Evolutionary conservation across 495 filamentous ascomycete species (phyloP).

Genomic region (Penicillium lividum): DNA sequence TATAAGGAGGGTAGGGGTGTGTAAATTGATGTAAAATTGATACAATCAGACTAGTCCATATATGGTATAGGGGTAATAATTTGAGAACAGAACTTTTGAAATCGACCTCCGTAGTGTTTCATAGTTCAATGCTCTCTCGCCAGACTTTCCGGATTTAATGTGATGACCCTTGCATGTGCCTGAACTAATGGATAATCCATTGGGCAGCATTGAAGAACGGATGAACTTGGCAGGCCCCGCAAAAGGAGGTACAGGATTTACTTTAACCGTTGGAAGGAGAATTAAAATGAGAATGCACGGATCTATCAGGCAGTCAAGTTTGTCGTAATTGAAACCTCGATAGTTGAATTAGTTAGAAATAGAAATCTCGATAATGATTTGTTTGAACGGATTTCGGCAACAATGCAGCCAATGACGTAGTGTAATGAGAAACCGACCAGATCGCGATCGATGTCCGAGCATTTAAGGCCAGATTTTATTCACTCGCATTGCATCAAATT

Average conservation of each 20-base stretch:
- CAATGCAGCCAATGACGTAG: conserved; percentile 21
- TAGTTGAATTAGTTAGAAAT: no score
- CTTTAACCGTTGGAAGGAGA: no score
- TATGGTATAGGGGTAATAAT: no score
- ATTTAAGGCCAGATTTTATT: conserved; percentile 5
- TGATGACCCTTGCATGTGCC: not conserved
- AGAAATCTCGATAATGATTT: no score
- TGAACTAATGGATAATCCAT: not conserved
- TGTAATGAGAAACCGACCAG: conserved; percentile 3
- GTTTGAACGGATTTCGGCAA: no score
- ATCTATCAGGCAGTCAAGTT: no score
- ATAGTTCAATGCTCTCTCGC: not conserved
- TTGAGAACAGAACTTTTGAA: no score
- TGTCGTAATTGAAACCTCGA: no score
- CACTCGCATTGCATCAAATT: not conserved
- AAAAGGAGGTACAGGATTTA: not conserved
- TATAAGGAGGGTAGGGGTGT: no score
- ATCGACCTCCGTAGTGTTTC: not conserved
- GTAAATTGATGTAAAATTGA: no score
- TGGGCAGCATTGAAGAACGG: not conserved
- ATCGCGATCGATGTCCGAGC: conserved; percentile 21
- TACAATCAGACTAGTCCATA: no score
- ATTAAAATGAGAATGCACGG: no score
- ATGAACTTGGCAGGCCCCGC: not conserved
- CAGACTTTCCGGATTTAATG: not conserved